A percentile compares a stretch with the other conserved stretches of the same genome.
Evolutionary conservation across 2,329 filamentous ascomycete genomes (phyloP).

Genomic region (Colletotrichum liaoningense): DNA sequence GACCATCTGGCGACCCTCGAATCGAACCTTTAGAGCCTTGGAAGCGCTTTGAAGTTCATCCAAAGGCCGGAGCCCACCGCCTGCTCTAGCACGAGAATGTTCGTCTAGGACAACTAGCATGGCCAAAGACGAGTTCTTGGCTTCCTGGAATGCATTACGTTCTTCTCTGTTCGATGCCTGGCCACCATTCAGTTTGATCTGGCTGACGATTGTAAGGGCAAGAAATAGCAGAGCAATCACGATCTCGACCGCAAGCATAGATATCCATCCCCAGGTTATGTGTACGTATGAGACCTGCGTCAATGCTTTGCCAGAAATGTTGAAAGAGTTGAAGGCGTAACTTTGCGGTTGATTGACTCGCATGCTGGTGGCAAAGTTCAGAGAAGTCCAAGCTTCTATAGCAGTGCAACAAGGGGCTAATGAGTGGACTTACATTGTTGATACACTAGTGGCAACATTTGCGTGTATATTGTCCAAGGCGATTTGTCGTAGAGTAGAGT

Average conservation of each 20-base stretch:
- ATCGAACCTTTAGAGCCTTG: neutral
- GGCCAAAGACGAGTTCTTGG: slow-evolving; percentile 4
- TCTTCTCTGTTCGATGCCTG: neutral
- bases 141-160: neutral
- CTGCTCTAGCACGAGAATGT: neutral
- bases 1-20: neutral
- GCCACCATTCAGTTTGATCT: neutral
- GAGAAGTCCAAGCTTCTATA: neutral
- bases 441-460: neutral
- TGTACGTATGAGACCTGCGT: slow-evolving; percentile 12
- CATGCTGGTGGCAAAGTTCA: neutral
- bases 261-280: slow-evolving; percentile 11
- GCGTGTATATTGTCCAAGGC: neutral
- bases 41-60: neutral
- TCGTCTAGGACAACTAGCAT: neutral
- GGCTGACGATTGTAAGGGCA: neutral
- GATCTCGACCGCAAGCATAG: neutral
- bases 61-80: slow-evolving; percentile 3
- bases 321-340: neutral
- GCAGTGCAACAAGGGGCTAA: neutral
- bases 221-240: neutral
- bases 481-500: neutral
- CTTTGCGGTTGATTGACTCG: neutral
- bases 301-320: slow-evolving; percentile 1
- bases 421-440: neutral